phyloP scores from a whole-genome alignment of 164 flowering plant species.

The Sedum album region DNA sequence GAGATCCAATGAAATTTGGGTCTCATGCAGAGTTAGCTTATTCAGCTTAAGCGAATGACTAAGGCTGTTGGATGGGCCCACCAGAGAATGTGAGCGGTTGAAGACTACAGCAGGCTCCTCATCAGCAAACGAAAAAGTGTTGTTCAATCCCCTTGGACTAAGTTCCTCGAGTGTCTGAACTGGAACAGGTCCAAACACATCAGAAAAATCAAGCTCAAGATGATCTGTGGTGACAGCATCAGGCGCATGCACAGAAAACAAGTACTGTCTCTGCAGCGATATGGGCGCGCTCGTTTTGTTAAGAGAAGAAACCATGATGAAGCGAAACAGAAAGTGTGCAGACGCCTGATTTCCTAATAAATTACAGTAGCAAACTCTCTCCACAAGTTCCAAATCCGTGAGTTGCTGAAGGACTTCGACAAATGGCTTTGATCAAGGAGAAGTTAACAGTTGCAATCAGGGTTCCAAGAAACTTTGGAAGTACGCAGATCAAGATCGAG shows the following conservation, averaged over 20 bases:
- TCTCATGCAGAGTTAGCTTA: slow-evolving; percentile 45
- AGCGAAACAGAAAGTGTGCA: neutral
- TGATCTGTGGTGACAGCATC: slow-evolving; percentile 37
- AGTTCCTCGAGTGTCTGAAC: slow-evolving; percentile 30
- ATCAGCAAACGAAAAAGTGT: slow-evolving; percentile 15
- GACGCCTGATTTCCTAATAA: neutral
- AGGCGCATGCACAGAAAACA: slow-evolving; percentile 30
- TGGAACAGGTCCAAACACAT: slow-evolving; percentile 79
- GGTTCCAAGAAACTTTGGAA: slow-evolving; percentile 59
- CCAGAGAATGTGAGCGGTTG: slow-evolving; percentile 68
- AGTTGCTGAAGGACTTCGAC: slow-evolving; percentile 40
- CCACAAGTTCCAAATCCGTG: slow-evolving; percentile 13
- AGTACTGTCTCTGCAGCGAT: slow-evolving; percentile 25
- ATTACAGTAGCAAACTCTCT: slow-evolving; percentile 16
- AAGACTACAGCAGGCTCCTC: slow-evolving; percentile 52
- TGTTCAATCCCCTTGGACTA: slow-evolving; percentile 18
- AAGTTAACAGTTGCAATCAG: slow-evolving; percentile 37
- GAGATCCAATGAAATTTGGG: slow-evolving; percentile 35
- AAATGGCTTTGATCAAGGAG: slow-evolving; percentile 53
- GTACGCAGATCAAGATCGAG: slow-evolving; percentile 61
- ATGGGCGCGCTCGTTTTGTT: slow-evolving; percentile 18
- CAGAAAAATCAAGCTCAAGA: slow-evolving; percentile 73
- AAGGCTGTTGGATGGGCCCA: slow-evolving; percentile 57
- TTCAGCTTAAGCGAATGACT: slow-evolving; percentile 46
- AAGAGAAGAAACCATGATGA: slow-evolving; percentile 58